Evolutionary conservation across 345 rosid genomes (phyloP), one percentile per base, ranked within the genome.

Genomic region (Eucalyptus fibrosa): DNA sequence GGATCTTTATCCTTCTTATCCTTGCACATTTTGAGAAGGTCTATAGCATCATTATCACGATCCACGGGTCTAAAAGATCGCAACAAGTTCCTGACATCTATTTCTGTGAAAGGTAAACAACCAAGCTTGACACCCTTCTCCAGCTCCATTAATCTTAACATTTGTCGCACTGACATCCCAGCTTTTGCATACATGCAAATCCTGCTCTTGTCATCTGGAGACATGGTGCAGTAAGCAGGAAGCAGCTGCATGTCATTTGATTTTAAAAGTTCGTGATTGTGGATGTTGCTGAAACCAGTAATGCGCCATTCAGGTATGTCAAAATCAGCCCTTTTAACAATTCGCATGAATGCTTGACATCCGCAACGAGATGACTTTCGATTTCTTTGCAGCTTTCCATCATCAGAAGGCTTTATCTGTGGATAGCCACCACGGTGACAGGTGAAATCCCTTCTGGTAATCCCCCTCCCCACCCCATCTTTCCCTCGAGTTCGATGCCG

Each of bases 41-140:
- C 95, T 44, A 92, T 92, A 59, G 94, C 93, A 89, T 94, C 94
- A 90, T 91, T 87, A 88, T 94, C 95, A 21, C 92, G 93, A 88
- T 88, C 91, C 37, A 94, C 96, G 47, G 91, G 91, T 89, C 96
- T 90, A 90, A 95, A 94, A 87, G 96, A 94, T 89, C 92, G 95
- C 7, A 95, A 89, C 69, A 95, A 91, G 90, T 94, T 94, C 90
- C 95, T 93, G 50, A 93, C 96, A 90, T 95, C 95, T 87, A 95
- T 86, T 92, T 95, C 96, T 40, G 96, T 93, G 91, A 94, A 95
- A 5, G 94, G 96, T 53, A 95, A 90, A 92, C 94, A 95, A 44
- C 96, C 96, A 45, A 95, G 88, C 92, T 94, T 95, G n/a, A 95
- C 92, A 90, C 96, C 96, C 91, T 95, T 95, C 90, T 95, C 96